Percentiles rank a stretch among this genome's conserved stretches.
Conservation (phyloP, 148 eudicot genomes). For the Chenopodium suecicum region DNA sequence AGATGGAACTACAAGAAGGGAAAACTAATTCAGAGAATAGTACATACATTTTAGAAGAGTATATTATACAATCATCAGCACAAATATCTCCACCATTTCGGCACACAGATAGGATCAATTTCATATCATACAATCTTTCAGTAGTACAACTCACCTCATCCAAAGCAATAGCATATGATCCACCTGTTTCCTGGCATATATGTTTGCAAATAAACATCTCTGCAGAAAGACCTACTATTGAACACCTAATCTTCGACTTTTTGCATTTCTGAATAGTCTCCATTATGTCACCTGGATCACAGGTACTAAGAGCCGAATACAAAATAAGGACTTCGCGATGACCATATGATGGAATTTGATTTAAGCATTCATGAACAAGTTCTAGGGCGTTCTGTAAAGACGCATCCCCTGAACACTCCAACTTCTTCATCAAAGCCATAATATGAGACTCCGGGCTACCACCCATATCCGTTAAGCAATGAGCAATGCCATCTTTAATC, state of each 20-base stretch:
- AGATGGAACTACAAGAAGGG: slow-evolving; percentile 61
- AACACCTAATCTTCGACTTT: slow-evolving; percentile 86
- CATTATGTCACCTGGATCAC: slow-evolving; percentile 96
- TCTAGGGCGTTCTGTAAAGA: slow-evolving; percentile 90
- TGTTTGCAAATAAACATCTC: slow-evolving; percentile 89
- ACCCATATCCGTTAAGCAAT: slow-evolving; percentile 85
- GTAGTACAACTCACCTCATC: slow-evolving; percentile 76
- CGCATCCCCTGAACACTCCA: slow-evolving; percentile 92
- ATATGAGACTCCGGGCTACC: slow-evolving; percentile 97
- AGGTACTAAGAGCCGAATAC: slow-evolving; percentile 87
- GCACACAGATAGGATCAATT: slow-evolving; percentile 2
- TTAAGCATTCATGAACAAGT: slow-evolving; percentile 67
- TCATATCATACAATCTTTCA: background rate
- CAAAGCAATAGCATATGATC: slow-evolving; percentile 74
- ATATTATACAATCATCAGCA: background rate
- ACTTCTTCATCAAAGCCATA: slow-evolving; percentile 79
- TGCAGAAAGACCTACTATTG: slow-evolving; percentile 84
- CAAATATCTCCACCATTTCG: background rate
- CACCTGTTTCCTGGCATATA: slow-evolving; percentile 91
- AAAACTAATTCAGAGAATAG: slow-evolving; percentile 3
- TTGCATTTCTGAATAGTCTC: slow-evolving; percentile 89
- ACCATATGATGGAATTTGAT: slow-evolving; percentile 87
- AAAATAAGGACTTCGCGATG: slow-evolving; percentile 86
- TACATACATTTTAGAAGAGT: background rate
- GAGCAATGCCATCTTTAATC: slow-evolving; percentile 84